Evolutionary conservation across 768 basidiomycete genomes (phyloP).

Genomic region (Suillus bovinus): DNA sequence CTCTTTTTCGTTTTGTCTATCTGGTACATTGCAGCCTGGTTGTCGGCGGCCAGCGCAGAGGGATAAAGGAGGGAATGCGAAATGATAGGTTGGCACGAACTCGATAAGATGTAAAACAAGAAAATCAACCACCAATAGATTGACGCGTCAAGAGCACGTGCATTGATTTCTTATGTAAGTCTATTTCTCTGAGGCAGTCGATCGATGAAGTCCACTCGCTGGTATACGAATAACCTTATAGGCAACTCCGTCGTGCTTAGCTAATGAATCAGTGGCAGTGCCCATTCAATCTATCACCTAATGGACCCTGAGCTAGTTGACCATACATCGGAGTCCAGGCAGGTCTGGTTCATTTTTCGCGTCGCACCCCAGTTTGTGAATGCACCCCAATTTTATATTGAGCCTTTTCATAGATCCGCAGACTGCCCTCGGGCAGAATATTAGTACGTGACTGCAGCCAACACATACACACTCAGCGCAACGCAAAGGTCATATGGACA

Average conservation of each 20-base stretch:
- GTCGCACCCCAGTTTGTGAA: neutral
- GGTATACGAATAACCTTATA: too few species aligned
- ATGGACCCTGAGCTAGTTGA: constrained; percentile 14
- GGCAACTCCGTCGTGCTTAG: neutral
- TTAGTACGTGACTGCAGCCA: neutral
- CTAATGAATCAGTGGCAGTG: neutral
- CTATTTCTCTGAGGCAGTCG: too few species aligned
- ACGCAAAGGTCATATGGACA: constrained; percentile 34
- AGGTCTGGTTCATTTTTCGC: neutral
- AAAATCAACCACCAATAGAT: constrained; percentile 18
- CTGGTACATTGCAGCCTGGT: constrained; percentile 18
- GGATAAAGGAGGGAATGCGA: constrained; percentile 21
- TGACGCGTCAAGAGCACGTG: constrained; percentile 32
- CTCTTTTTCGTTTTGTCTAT: constrained; percentile 15
- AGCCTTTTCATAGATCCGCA: neutral
- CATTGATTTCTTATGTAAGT: constrained; percentile 23
- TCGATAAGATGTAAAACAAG: constrained; percentile 4
- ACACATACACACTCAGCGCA: neutral
- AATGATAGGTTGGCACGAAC: constrained; percentile 13
- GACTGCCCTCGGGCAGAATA: neutral
- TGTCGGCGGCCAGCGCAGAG: constrained; percentile 28
- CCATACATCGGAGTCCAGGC: neutral
- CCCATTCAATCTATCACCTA: neutral
- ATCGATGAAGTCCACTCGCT: too few species aligned
- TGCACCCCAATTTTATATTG: neutral